Conservation (phyloP, 495 filamentous ascomycete genomes). For the Aspergillus wentii region DNA sequence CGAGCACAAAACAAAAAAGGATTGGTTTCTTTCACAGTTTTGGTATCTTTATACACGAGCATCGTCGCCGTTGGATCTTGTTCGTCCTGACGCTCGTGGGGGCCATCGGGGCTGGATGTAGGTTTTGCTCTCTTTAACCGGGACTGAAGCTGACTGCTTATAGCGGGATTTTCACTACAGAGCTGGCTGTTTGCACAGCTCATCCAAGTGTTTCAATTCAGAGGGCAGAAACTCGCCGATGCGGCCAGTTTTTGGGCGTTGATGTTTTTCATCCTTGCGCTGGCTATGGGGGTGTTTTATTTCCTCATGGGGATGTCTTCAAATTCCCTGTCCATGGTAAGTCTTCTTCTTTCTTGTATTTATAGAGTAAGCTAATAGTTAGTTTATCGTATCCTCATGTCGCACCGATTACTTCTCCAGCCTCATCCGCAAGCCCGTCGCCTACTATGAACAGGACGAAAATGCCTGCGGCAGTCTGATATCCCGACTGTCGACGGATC, state of each 20-base stretch:
- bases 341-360: conserved; percentile 1
- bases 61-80: conserved; percentile 40
- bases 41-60: conserved; percentile 40
- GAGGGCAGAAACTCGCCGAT: conserved; percentile 19
- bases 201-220: conserved; percentile 29
- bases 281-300: conserved; percentile 47
- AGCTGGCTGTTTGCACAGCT: conserved; percentile 31
- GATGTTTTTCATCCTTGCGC: conserved; percentile 58
- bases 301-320: conserved; percentile 48
- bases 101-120: conserved; percentile 48
- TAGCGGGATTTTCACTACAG: conserved; percentile 38
- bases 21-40: conserved; percentile 40
- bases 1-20: conserved; percentile 19
- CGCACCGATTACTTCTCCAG: conserved; percentile 57
- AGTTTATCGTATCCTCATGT: conserved; percentile 47
- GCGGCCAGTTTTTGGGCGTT: conserved; percentile 58
- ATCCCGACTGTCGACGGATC: conserved; percentile 50
- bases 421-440: conserved; percentile 48
- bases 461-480: conserved; percentile 47
- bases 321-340: conserved; percentile 34
- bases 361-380: conserved; percentile 5
- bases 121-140: too few relatives aligned
- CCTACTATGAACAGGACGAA: conserved; percentile 51
- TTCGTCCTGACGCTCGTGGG: conserved; percentile 42
- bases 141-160: too few relatives aligned